Evolutionary conservation across 2,329 filamentous ascomycete genomes (phyloP).

Genomic region (Aspergillus oerlinghausenensis): DNA sequence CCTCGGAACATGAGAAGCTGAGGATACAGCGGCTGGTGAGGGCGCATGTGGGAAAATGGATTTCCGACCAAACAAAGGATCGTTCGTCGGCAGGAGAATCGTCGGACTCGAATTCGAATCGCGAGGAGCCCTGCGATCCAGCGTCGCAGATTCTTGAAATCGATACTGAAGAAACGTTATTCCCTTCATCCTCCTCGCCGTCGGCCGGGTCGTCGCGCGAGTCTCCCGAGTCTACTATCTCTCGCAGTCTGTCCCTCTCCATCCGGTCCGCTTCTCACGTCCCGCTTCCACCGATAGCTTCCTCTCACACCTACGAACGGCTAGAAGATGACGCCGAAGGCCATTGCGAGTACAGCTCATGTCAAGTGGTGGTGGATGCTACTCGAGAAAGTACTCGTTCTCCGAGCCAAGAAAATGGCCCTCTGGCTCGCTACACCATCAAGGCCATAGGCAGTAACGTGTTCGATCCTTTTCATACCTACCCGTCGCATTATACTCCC

Average conservation of each 20-base stretch:
- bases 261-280: neutral
- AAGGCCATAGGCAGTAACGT: slow-evolving; percentile 17
- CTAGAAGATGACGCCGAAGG: neutral
- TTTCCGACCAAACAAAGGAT: slow-evolving; percentile 32
- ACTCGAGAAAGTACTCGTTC: neutral
- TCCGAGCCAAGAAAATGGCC: neutral
- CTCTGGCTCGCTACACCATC: slow-evolving; percentile 6
- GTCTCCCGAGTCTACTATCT: neutral
- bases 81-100: slow-evolving; percentile 13
- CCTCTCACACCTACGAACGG: neutral
- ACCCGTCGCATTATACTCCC: slow-evolving; percentile 17
- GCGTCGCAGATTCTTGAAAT: neutral
- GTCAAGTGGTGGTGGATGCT: neutral
- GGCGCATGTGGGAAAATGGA: slow-evolving; percentile 34
- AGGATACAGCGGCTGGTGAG: slow-evolving; percentile 28
- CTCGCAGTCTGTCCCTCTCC: neutral
- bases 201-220: neutral
- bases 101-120: neutral
- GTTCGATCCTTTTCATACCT: slow-evolving; percentile 27
- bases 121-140: neutral
- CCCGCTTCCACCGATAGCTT: neutral
- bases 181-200: slow-evolving; percentile 8
- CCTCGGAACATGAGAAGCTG: slow-evolving; percentile 24
- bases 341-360: neutral
- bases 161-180: neutral